Evolutionary conservation across 176 grass and related monocot genomes (phyloP).

Genomic region (Tuctoria greenei): DNA sequence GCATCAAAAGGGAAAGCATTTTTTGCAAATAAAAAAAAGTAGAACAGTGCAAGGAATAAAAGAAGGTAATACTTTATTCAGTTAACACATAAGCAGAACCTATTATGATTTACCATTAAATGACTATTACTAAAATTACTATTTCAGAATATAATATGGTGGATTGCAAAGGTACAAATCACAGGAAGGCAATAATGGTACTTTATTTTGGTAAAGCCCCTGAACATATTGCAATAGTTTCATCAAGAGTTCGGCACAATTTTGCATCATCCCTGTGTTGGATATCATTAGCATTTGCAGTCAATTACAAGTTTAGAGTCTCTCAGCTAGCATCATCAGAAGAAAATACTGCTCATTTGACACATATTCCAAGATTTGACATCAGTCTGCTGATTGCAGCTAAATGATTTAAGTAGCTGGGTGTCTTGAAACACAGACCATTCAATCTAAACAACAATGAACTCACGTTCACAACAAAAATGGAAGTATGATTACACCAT

Average conservation of each 20-base stretch:
- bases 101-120: background rate
- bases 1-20: background rate
- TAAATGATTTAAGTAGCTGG: no score
- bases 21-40: background rate
- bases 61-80: background rate
- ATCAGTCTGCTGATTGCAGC: no score
- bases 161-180: background rate
- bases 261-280: no score
- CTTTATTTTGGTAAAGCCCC: no score
- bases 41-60: background rate
- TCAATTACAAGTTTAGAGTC: no score
- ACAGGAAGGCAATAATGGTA: no score
- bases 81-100: background rate
- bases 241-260: no score
- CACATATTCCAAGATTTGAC: no score
- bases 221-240: no score
- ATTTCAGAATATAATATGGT: background rate
- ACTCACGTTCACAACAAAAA: background rate
- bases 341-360: background rate
- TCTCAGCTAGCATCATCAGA: no score
- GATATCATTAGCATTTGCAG: no score
- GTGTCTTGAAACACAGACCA: no score
- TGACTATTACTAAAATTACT: background rate
- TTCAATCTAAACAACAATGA: background rate
- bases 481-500: background rate